Base-by-base conservation (phyloP, 2,329 filamentous ascomycete genomes). In the Pseudocercospora macadamiae region DNA sequence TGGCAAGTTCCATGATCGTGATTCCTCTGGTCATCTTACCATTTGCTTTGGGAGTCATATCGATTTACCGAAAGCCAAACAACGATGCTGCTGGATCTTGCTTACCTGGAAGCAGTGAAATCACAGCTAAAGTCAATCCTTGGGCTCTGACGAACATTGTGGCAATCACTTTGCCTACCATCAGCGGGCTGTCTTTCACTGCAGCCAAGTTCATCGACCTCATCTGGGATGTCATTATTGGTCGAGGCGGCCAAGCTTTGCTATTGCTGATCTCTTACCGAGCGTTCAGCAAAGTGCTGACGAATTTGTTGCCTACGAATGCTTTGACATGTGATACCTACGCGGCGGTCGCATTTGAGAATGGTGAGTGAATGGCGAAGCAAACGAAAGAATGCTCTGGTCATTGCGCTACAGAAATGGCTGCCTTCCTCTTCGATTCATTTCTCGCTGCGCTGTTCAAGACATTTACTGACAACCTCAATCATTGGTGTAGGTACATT, bases 201-300 rank as follows among this genome's bases (percentile, higher is more conserved):
- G 30, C n/a, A n/a, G 58, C 48, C 5, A 60, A 60, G 10, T 25
- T 52, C 14, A 54, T 60, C 9, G 58, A 60, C 14, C 32, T 55
- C 12, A 19, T 25, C 30, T 60, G 58, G 54, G 58, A 60, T 16
- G 12, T 45, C 14, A 14, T 60, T 3, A 21, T 60, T 14, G 58
- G 54, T 14, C 32, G 58, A 16, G 58, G 58, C 14, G 58, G 58
- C 2, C 58, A 60, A 12, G 14, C 42, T 23, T 14, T 60, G 2
- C 42, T 48, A 8, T 39, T 49, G 7, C n/a, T 28, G 10, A 54
- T 57, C 3, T 25, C 51, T 7, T 36, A 49, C 49, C 52, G 28
- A 19, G 25, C 39, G 2, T 54, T 54, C 37, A 54, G 52, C 25
- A 12, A 39, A 28, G 34, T 45, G 9, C 23, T 54, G 21, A 45